A percentile compares a stretch with the other conserved stretches of the same genome.
Evolutionary conservation across 192 early-diverging fungal genomes (phyloP).

Genomic region (Coemansia sp.): DNA sequence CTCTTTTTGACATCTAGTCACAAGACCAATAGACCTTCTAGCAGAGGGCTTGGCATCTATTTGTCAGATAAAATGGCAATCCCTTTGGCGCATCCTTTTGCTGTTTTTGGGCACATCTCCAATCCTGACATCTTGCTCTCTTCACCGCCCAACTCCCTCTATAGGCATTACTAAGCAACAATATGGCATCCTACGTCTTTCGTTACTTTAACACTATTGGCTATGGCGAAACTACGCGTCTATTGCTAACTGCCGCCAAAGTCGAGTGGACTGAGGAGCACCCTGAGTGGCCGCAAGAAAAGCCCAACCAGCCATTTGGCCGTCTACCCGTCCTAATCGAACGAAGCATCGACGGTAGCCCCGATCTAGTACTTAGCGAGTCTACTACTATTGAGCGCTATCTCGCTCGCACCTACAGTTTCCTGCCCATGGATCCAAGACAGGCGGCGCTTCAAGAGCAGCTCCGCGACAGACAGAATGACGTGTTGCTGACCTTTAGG

Average conservation of each 20-base stretch:
- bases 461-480: slow-evolving; percentile 20
- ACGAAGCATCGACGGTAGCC: slow-evolving; percentile 19
- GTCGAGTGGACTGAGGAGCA: slow-evolving; percentile 41
- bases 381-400: slow-evolving; percentile 58
- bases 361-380: slow-evolving; percentile 46
- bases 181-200: slow-evolving; percentile 23
- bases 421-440: slow-evolving; percentile 32
- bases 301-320: slow-evolving; percentile 39
- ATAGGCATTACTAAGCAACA: neutral
- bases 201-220: slow-evolving; percentile 33
- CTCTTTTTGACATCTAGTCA: neutral
- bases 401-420: slow-evolving; percentile 54
- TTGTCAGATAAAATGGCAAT: neutral
- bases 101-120: neutral
- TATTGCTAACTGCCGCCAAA: slow-evolving; percentile 45
- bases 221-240: slow-evolving; percentile 26
- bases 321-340: slow-evolving; percentile 41
- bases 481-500: slow-evolving; percentile 1
- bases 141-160: neutral
- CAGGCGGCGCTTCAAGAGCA: slow-evolving; percentile 35
- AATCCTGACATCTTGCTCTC: neutral
- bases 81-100: neutral
- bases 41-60: neutral
- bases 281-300: slow-evolving; percentile 37
- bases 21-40: neutral